Base-by-base conservation (phyloP, 257 asterid genomes). In the Linderniella brevidens region DNA sequence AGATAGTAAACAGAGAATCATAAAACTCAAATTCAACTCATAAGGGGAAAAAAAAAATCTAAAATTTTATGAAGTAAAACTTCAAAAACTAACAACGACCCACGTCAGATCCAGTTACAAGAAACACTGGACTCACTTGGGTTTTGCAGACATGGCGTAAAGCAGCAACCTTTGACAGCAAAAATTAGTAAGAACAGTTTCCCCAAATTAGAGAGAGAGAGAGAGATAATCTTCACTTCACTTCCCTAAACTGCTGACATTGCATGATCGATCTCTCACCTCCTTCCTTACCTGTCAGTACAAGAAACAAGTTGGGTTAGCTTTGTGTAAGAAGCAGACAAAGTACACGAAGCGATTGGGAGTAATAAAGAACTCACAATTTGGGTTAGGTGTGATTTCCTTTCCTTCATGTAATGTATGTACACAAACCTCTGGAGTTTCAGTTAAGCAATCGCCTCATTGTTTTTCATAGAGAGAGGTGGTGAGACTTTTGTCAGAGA, bases 81-180 rank as follows among this genome's bases (percentile, higher is more conserved):
- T 54, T 64, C 65, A 51, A n/a, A 42, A 56, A 25, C 32, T 25
- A 25, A 53, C 49, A 54, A 66, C 11, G 66, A 9, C 57, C 37
- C 16, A 56, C 20, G 52, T 50, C 71, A 63, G 77, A 71, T 71
- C 79, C 69, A 46, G n/a, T 3, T 25, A 25, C 3, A 25, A 25
- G 3, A 25, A 25, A 3, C 32, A 25, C 32, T 25, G 44, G 8
- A 68, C 92, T 74, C 58, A 86, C 97, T 66, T 86, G 72, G 93
- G 52, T 69, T 77, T 82, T 60, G 79, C 48, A 65, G 94, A 68
- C 94, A 86, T 82, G 65, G 35, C 49, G 64, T 13, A 9, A 20
- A 48, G 61, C 53, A 40, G 48, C 46, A 17, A 20, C 11, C 19
- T 42, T 18, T 25, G 6, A 2, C 32, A 49, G n/a, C 41, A n/a